Conservation (phyloP, 2,329 filamentous ascomycete species). For the Trichoderma endophyticum region DNA sequence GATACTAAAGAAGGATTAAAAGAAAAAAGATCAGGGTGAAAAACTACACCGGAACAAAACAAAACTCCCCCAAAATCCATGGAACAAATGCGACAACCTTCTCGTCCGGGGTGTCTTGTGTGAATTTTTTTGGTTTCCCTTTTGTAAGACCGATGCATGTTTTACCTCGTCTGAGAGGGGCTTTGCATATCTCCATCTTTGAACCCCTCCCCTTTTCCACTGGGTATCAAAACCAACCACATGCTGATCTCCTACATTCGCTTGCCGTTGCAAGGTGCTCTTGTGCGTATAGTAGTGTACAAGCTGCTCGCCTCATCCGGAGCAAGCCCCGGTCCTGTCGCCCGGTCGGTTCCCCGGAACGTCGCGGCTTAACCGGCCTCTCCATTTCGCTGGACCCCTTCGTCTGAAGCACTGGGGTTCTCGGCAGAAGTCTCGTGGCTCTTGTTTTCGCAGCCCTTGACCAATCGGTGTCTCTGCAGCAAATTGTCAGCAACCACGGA, state of each 20-base stretch:
- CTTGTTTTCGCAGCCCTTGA: constrained; percentile 58
- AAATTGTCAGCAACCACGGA: constrained; percentile 20
- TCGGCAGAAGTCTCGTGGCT: constrained; percentile 27
- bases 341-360: not conserved
- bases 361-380: constrained; percentile 13
- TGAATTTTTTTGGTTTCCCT: not conserved
- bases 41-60: not conserved
- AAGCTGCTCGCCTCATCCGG: not conserved
- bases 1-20: not conserved
- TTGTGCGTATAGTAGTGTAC: not conserved
- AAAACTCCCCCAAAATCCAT: not conserved
- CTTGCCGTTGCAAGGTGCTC: not conserved
- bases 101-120: not conserved
- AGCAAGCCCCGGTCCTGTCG: not conserved
- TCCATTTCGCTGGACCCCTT: constrained; percentile 22
- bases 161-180: not conserved
- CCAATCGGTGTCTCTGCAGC: constrained; percentile 56
- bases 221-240: not conserved
- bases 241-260: not conserved
- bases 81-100: not conserved
- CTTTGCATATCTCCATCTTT: not conserved
- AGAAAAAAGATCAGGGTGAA: not conserved
- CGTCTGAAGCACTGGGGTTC: constrained; percentile 22
- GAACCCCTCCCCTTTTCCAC: not conserved
- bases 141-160: not conserved